These are phyloP conservation scores for Ochetophila trinervis DNA, from an alignment of 306 rosid genomes.

Conservation along the genomic window DNA sequence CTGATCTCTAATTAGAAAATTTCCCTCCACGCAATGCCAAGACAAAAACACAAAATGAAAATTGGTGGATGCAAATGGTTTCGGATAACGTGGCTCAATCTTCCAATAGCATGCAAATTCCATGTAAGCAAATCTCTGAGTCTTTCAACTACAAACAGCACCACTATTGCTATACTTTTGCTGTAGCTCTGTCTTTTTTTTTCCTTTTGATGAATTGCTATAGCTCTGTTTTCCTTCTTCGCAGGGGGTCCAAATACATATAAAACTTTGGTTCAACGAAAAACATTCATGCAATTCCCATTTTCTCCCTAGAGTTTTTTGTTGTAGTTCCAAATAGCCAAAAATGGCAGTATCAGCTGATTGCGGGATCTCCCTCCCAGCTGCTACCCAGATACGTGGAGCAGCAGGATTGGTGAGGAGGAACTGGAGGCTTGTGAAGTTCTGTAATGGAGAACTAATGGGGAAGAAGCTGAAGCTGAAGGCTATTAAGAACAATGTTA, in stretches of 20 bases:
- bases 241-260: not conserved
- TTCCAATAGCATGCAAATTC: constrained; percentile 29
- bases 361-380: constrained; percentile 36
- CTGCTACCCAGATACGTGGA: constrained; percentile 23
- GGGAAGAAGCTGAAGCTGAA: constrained; percentile 44
- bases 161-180: not conserved
- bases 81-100: constrained; percentile 44
- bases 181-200: not conserved
- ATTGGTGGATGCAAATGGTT: constrained; percentile 43
- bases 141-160: not conserved
- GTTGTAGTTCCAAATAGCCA: not conserved
- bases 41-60: constrained; percentile 17
- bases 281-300: constrained; percentile 9
- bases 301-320: not conserved
- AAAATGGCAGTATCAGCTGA: constrained; percentile 37
- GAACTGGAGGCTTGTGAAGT: constrained; percentile 32
- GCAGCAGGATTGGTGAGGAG: constrained; percentile 17
- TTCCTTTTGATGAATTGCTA: too few relatives aligned
- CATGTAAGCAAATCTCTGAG: constrained; percentile 15
- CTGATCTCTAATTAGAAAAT: too few relatives aligned
- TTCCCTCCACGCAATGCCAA: not conserved
- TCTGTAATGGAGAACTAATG: constrained; percentile 44
- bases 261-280: not conserved
- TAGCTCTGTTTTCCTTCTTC: not conserved
- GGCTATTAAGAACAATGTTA: constrained; percentile 11